Evolutionary conservation across 371 early-diverging fungal genomes (phyloP).

Genomic region (Circinella minor): DNA sequence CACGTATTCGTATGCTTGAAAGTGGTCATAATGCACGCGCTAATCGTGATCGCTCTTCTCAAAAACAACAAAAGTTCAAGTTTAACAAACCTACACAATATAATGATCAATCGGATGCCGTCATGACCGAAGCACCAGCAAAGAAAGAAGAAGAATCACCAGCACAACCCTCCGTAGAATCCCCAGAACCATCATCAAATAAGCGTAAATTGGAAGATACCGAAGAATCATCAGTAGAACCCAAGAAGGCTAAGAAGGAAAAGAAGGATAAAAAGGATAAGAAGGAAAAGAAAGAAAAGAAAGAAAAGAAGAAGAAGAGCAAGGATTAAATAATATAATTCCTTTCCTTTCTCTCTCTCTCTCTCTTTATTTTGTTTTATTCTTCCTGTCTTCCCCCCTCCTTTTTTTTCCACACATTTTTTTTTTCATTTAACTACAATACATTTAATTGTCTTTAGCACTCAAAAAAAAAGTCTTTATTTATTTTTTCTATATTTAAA

Average conservation of each 20-base stretch:
- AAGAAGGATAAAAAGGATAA: slow-evolving; percentile 60
- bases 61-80: slow-evolving; percentile 79
- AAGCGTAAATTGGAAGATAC: slow-evolving; percentile 50
- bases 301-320: slow-evolving; percentile 54
- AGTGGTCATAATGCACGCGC: slow-evolving; percentile 53
- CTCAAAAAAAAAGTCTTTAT: too few species aligned
- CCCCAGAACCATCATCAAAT: slow-evolving; percentile 29
- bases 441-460: too few species aligned
- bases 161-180: slow-evolving; percentile 2
- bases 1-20: slow-evolving; percentile 87
- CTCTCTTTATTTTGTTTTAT: too few species aligned
- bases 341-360: too few species aligned
- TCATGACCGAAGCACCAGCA: slow-evolving; percentile 35
- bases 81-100: slow-evolving; percentile 50
- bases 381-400: too few species aligned
- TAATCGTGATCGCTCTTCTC: slow-evolving; percentile 58
- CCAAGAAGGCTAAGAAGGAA: slow-evolving; percentile 60
- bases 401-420: too few species aligned
- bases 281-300: slow-evolving; percentile 63
- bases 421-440: too few species aligned
- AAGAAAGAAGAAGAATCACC: neutral
- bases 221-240: slow-evolving; percentile 19
- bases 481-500: too few species aligned
- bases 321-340: slow-evolving; percentile 5
- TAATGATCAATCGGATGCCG: slow-evolving; percentile 41